Conservation (phyloP, 139 green algal genomes). For the Pleodorina starrii region DNA sequence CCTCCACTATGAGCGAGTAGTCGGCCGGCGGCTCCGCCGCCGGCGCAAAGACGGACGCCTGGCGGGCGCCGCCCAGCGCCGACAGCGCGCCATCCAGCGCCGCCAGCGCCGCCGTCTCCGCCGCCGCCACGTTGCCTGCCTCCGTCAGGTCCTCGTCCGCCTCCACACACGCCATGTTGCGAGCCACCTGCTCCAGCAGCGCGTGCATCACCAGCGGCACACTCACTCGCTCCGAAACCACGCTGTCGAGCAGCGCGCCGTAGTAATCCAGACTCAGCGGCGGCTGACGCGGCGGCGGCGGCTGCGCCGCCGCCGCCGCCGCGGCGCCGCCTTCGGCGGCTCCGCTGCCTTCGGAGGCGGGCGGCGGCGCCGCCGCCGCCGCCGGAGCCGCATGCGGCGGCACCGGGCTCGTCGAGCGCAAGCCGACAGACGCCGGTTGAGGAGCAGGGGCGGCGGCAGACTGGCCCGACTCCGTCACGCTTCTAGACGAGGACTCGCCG, state of each 20-base stretch:
- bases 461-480: too few relatives aligned
- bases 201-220: constrained; percentile 72
- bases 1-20: constrained; percentile 46
- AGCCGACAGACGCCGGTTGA: background rate
- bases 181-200: constrained; percentile 71
- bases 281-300: background rate
- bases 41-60: constrained; percentile 8
- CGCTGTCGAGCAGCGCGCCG: constrained; percentile 56
- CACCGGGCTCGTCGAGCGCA: background rate
- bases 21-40: background rate
- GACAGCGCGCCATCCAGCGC: constrained; percentile 45
- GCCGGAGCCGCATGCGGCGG: background rate
- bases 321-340: background rate
- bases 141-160: constrained; percentile 49
- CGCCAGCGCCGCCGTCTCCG: constrained; percentile 40
- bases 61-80: background rate
- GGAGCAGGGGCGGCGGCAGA: background rate
- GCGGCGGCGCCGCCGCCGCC: background rate
- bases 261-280: constrained; percentile 54
- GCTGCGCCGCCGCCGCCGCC: background rate
- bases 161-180: constrained; percentile 44
- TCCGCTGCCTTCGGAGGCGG: background rate
- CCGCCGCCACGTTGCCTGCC: constrained; percentile 26
- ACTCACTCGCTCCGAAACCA: constrained; percentile 63
- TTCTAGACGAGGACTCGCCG: too few relatives aligned